Percentiles rank a stretch among this genome's conserved stretches.
Evolutionary conservation across 2,329 filamentous ascomycete genomes (phyloP).

Genomic region (Sporothrix brunneoviolacea): DNA sequence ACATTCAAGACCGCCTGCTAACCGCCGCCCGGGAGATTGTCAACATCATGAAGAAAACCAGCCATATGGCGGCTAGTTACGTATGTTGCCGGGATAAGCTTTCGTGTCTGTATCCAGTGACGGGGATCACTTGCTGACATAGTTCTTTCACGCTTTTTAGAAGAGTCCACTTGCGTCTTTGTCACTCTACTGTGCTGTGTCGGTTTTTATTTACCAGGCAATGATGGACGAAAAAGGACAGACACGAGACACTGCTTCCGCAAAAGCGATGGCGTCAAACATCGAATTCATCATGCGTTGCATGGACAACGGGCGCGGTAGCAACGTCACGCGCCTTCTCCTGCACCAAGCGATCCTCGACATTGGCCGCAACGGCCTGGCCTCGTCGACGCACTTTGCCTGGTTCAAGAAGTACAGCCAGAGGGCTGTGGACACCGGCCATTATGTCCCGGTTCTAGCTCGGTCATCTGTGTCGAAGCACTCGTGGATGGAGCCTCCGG

Average conservation of each 20-base stretch:
- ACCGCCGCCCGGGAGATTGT: conserved; percentile 80
- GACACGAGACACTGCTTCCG: neutral
- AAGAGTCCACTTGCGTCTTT: conserved; percentile 69
- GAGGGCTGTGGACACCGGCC: conserved; percentile 21
- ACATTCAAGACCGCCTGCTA: conserved; percentile 66
- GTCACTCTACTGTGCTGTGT: conserved; percentile 76
- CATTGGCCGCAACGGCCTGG: conserved; percentile 50
- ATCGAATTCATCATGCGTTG: conserved; percentile 72
- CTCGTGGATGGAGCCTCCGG: conserved; percentile 32
- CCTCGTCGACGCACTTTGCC: conserved; percentile 12
- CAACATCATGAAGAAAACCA: conserved; percentile 72
- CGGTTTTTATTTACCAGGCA: conserved; percentile 75
- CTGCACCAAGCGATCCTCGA: conserved; percentile 81
- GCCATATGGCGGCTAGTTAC: conserved; percentile 43
- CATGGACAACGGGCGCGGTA: conserved; percentile 68
- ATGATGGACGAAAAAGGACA: conserved; percentile 39
- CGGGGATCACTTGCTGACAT: conserved; percentile 20
- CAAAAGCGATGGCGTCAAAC: conserved; percentile 40
- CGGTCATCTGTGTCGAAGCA: conserved; percentile 38
- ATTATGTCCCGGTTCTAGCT: conserved; percentile 42
- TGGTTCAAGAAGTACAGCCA: conserved; percentile 24
- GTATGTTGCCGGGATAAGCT: conserved; percentile 52
- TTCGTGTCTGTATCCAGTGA: neutral
- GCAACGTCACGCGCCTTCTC: conserved; percentile 74
- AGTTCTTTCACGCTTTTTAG: conserved; percentile 45